Base-by-base conservation (phyloP, 1,284 basidiomycete genomes). In the Amylostereum areolatum region DNA sequence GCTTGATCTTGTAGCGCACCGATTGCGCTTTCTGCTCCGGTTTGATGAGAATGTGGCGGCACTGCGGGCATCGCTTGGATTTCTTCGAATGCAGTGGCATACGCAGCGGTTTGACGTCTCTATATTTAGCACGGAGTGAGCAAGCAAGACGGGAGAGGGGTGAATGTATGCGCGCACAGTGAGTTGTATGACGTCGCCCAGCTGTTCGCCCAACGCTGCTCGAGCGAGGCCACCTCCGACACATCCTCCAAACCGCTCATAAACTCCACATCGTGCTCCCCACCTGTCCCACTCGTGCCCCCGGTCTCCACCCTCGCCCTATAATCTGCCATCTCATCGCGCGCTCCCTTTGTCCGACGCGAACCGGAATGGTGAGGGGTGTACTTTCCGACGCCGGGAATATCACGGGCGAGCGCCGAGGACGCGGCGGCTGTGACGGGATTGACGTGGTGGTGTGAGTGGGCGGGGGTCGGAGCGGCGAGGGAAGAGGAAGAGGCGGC, bases 1-100 rank as follows among this genome's bases (percentile, higher is more conserved):
- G 84, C 66, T 97, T 97, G 70, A 99, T 98, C 70, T 98, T 98
- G 80, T 89, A 97, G 5, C 91, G 81, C 32, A 91, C 87, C 5
- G 90, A 92, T 58, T 92, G 89, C 0, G 94, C 87, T 66, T 98
- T 99, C 60, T 94, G 89, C 65, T 99, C 97, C 1, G 97, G 97
- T 62, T 97, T 97, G 69, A 98, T 96, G 52, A 99, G 80, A 57
- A 98, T 96, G 68, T 98, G 96, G 11, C 90, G 85, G 65, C 97
- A 99, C 2, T 78, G 79, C 4, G 92, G 86, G 70, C 97, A 99
- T 5, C 97, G 89, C 68, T 98, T 98, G 2, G 93, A 93, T 45
- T 89, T 81, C 67, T 98, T 98, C 0, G 93, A 89, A 54, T 89
- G 88, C 2, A 99, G 77, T 0, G 92, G 92, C 55, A 97, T 92